A percentile compares a stretch with the other conserved stretches of the same genome.
phyloP scores from a whole-genome alignment of 179 eudicot genomes.

The Actinidia arguta region DNA sequence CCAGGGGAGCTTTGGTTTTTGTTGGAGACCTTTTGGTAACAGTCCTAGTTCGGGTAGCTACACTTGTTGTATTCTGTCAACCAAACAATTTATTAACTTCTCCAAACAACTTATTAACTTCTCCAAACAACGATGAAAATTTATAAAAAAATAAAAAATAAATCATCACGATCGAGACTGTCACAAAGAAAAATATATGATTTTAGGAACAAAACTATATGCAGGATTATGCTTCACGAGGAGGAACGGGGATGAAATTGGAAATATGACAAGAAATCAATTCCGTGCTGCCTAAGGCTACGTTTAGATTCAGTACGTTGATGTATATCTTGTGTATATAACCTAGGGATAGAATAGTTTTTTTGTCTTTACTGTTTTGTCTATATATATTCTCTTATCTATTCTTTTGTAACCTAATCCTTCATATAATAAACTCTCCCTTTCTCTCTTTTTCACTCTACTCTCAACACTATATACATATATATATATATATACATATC shows the following conservation, averaged over 20 bases:
- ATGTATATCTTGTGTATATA: background rate
- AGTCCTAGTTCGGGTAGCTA: constrained; percentile 7
- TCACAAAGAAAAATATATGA: background rate
- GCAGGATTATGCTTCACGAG: background rate
- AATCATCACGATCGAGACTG: background rate
- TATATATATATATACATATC: no score
- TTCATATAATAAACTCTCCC: no score
- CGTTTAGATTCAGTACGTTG: background rate
- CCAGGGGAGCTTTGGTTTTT: background rate
- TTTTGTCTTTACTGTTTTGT: no score
- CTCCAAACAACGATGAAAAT: background rate
- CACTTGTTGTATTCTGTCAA: background rate
- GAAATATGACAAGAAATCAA: background rate
- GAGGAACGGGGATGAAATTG: background rate
- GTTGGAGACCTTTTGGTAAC: constrained; percentile 10
- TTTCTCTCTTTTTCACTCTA: no score
- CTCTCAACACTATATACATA: no score
- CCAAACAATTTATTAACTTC: background rate
- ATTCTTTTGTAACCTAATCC: no score
- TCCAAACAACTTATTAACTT: background rate
- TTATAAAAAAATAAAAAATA: background rate
- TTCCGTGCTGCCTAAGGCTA: background rate
- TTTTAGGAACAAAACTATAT: no score
- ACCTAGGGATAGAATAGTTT: no score
- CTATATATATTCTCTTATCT: no score